Evolutionary conservation across 306 rosid genomes (phyloP), one percentile per base, ranked within the genome.

Genomic region (Glycine tomentella): DNA sequence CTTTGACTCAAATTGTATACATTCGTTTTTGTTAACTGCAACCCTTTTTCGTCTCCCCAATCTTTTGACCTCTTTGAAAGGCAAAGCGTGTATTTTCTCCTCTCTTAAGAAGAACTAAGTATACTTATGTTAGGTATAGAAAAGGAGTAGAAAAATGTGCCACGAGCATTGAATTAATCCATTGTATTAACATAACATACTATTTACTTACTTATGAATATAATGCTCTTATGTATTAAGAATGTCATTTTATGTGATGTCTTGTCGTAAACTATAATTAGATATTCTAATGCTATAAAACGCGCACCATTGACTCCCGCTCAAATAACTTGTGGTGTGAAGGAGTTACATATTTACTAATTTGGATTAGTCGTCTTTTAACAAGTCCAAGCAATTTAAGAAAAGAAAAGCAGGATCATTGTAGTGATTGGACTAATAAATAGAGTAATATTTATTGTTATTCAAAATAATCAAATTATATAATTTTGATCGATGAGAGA

Each of bases 1-100:
- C 90, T 93, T 93, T 93, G 96, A 93, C 96, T 80, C 83, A 87
- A 93, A 87, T 63, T 84, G 80, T 61, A 38, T 53, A 74, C 88
- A 84, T 81, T 5, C 77, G 74, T 38, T 49, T 38, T 49, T 75
- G 79, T 68, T 82, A 68, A 66, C 65, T 53, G 49, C 51, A 55
- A 71, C 75, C 51, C 64, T 67, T 66, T 85, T 81, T 81, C 80
- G 79, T 89, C 88, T 83, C 68, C 80, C 53, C 76, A 79, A 84
- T 76, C 75, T 87, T 92, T 91, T 90, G 97, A 93, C 96, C 92
- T 72, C 72, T 81, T 79, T 77, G 80, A 84, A 65, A 66, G 51
- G 84, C 88, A 86, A 82, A 79, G 88, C 90, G 85, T 86, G 87
- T 86, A 42, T 69, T 86, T 87, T 86, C 85, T 85, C 87, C 72